Evolutionary conservation across 2,329 filamentous ascomycete genomes (phyloP).

Genomic region (Sporothrix schenckii): DNA sequence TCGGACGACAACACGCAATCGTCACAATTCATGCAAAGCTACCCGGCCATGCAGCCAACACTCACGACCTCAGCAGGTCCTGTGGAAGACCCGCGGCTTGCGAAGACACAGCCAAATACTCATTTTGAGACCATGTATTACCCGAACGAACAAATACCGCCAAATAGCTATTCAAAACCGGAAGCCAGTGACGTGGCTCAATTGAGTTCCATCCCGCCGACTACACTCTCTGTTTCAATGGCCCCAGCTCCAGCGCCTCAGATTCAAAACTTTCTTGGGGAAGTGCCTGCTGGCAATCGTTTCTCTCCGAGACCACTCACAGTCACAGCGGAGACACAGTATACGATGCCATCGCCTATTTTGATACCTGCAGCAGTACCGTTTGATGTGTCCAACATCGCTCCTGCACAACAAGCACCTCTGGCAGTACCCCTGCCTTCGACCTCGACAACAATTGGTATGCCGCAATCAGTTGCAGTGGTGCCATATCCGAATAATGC

Average conservation of each 20-base stretch:
- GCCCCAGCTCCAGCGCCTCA: background rate
- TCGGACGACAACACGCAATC: constrained; percentile 40
- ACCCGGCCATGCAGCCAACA: constrained; percentile 46
- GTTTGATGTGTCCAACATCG: background rate
- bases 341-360: background rate
- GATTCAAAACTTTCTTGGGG: background rate
- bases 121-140: constrained; percentile 50
- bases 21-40: constrained; percentile 43
- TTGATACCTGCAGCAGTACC: background rate
- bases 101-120: constrained; percentile 38
- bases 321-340: background rate
- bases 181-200: background rate
- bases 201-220: background rate
- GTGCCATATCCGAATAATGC: background rate
- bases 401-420: background rate
- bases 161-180: background rate
- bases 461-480: background rate
- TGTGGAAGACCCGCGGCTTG: constrained; percentile 15
- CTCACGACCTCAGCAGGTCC: constrained; percentile 32
- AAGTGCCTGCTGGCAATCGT: background rate
- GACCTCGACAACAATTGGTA: background rate
- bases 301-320: background rate
- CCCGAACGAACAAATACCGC: constrained; percentile 34
- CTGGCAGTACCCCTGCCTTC: background rate
- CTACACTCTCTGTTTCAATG: background rate